Conservation (phyloP, 1,284 basidiomycete species). For the Rhodotorula sp. region DNA sequence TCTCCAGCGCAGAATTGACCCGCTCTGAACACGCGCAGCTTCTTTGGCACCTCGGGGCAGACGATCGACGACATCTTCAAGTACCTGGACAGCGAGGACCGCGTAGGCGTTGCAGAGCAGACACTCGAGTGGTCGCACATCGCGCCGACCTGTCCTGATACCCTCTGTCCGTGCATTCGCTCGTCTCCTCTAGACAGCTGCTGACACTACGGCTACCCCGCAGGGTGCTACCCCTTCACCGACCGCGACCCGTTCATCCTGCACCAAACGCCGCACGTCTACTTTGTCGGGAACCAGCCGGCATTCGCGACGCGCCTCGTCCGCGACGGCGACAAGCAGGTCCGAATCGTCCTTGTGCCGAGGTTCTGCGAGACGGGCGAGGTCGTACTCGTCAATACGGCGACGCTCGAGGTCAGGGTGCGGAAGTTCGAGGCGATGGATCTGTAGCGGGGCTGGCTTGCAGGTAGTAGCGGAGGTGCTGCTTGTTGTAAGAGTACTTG, state of each 20-base stretch:
- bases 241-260: slow-evolving; percentile 88
- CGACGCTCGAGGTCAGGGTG: slow-evolving; percentile 59
- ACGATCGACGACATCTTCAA: slow-evolving; percentile 93
- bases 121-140: slow-evolving; percentile 93
- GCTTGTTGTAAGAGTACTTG: no score
- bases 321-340: slow-evolving; percentile 44
- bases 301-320: slow-evolving; percentile 74
- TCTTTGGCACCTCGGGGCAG: slow-evolving; percentile 86
- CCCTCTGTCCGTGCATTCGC: slow-evolving; percentile 63
- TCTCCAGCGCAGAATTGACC: background rate
- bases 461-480: no score
- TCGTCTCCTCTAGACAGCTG: background rate
- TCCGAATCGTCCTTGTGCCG: slow-evolving; percentile 80
- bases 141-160: slow-evolving; percentile 97
- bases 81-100: slow-evolving; percentile 66
- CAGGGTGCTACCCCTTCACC: slow-evolving; percentile 92
- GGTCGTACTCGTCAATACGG: slow-evolving; percentile 65
- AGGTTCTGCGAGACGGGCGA: slow-evolving; percentile 69
- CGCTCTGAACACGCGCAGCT: slow-evolving; percentile 51
- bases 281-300: slow-evolving; percentile 90
- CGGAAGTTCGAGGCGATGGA: slow-evolving; percentile 41
- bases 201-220: background rate
- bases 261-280: slow-evolving; percentile 78
- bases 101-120: slow-evolving; percentile 70
- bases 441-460: background rate